phyloP scores from a whole-genome alignment of 371 early-diverging fungal species.

The Cokeromyces recurvatus region DNA sequence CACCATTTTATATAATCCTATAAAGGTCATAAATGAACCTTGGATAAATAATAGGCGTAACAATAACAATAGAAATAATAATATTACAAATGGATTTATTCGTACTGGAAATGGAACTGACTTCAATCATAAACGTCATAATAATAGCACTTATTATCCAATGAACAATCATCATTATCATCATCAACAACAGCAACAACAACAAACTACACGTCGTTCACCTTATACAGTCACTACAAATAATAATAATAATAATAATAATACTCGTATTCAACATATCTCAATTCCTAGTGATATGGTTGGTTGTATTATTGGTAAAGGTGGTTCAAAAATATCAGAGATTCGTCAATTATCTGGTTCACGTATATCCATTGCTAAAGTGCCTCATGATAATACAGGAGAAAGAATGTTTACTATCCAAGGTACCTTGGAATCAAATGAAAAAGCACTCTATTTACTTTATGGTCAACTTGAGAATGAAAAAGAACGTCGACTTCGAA shows the following conservation, averaged over 20 bases:
- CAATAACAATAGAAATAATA: slow-evolving; percentile 3
- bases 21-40: slow-evolving; percentile 15
- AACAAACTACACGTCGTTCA: slow-evolving; percentile 1
- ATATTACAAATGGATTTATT: slow-evolving; percentile 48
- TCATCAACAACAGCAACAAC: slow-evolving; percentile 6
- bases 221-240: not conserved
- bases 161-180: no score
- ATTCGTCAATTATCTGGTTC: slow-evolving; percentile 86
- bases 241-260: not conserved
- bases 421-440: slow-evolving; percentile 81
- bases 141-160: no score
- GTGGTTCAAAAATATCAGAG: slow-evolving; percentile 89
- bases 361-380: slow-evolving; percentile 81
- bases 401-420: slow-evolving; percentile 59
- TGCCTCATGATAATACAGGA: slow-evolving; percentile 59
- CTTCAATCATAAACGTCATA: slow-evolving; percentile 20
- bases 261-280: slow-evolving; percentile 73
- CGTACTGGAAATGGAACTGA: slow-evolving; percentile 52
- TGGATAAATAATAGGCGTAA: slow-evolving; percentile 5
- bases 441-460: slow-evolving; percentile 83
- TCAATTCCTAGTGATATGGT: slow-evolving; percentile 91
- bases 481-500: slow-evolving; percentile 68
- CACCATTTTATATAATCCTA: slow-evolving; percentile 43
- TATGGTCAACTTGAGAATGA: slow-evolving; percentile 86
- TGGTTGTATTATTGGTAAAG: slow-evolving; percentile 92